Base-by-base conservation (phyloP, 352 stramenopile genomes). In the Pythium biforme region DNA sequence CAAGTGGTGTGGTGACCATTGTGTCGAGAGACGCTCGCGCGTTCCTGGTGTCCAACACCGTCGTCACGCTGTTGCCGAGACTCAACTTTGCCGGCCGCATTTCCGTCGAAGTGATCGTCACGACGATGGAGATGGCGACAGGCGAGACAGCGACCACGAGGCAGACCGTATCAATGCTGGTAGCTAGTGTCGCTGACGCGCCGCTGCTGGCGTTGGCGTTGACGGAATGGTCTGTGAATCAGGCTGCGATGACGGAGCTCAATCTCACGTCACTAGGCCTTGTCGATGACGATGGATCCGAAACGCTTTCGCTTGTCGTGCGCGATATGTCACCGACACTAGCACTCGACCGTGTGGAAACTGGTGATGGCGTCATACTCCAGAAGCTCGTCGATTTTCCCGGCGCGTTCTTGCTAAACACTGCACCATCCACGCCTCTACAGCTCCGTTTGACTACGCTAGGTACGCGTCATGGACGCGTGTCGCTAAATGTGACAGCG, bases 231-330 rank as follows among this genome's bases (percentile, higher is more conserved):
- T 60, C 39, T 1, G 64, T 79, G 1, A 83, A 81, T 40, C 73
- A 88, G 54, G 76, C 65, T 10, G 22, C 63, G 15, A 4, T 59
- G 15, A 65, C 56, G 1, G 70, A 79, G 1, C 51, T 88, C 14
- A 49, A 55, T 1, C n/a, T 86, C 12, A 64, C 50, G 1, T 68
- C 34, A 9, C 23, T 86, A 0, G 34, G 59, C 3, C 54, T 83
- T 4, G 64, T 59, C 0, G 76, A 86, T 43, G 67, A 60, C 8
- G 79, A 86, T 26, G 74, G 52, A 2, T 88, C 79, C 0, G 79
- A 88, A 48, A 41, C 52, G 9, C 65, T 88, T 2, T 58, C 55
- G 1, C 55, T 88, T 4, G 20, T 74, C 10, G 33, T 88, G 5
- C 43, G 53, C 5, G 60, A 68, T 22, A 50, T 51, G 22, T 55